Evolutionary conservation across 805 yeast genomes (phyloP), one percentile per base, ranked within the genome.

Genomic region (Candida maesae): DNA sequence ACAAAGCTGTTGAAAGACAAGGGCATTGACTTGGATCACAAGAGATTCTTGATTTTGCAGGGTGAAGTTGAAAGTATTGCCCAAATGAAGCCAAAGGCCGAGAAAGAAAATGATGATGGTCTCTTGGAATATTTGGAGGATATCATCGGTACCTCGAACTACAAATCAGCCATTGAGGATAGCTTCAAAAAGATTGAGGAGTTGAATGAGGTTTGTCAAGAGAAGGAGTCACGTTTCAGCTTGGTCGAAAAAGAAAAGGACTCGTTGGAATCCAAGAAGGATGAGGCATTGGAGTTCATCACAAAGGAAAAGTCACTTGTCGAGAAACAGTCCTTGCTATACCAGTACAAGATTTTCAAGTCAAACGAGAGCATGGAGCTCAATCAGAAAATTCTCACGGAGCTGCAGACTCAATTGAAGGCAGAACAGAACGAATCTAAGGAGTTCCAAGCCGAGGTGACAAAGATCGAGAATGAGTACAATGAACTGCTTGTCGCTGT

Each of bases 51-150:
- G 52, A 95, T 93, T 58, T 68, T 93, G 33, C 99, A 93, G 65
- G 99, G 99, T 60, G 99, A 93, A 60, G 99, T 93, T 32, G 99
- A 93, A 66, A 83, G 90, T 50, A 93, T 93, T 56, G 97, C 99
- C 0, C 97, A 93, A 60, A 95, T 93, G 99, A 91, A 91, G 59
- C 85, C 99, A 10, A 93, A 91, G 57, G 98, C 97, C 0, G 97
- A 93, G 55, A 77, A 71, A 37, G 95, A 87, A 39, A 79, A 79
- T 49, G 98, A 91, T 53, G 98, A 93, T 59, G 99, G 99, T 0
- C 68, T 93, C 20, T 65, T 93, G 29, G 99, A 95, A 57, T 93
- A 93, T 59, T 65, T 93, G 45, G 99, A 93, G 58, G 99, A 95
- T 66, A 91, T 93, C 36, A 93, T 95, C 41, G 99, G 99, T 4